Conservation (phyloP, 2,329 filamentous ascomycete species). For the Coleophoma crateriformis region DNA sequence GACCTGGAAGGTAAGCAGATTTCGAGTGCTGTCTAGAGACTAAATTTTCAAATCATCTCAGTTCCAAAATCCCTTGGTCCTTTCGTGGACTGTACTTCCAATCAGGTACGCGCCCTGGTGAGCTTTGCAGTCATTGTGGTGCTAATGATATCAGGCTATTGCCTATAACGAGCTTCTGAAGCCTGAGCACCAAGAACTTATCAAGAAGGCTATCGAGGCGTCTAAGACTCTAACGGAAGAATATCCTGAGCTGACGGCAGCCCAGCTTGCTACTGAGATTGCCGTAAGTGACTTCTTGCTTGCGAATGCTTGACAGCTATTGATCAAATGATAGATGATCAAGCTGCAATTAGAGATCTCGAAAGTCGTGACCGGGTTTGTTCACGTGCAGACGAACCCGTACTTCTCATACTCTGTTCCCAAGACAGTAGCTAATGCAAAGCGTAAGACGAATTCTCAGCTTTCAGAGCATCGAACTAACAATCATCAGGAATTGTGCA, state of each 20-base stretch:
- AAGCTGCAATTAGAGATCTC: slow-evolving; percentile 46
- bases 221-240: slow-evolving; percentile 25
- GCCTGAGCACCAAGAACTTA: slow-evolving; percentile 29
- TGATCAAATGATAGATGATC: slow-evolving; percentile 40
- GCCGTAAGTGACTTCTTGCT: slow-evolving; percentile 31
- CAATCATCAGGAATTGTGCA: slow-evolving; percentile 39
- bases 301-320: too few species aligned
- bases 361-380: slow-evolving; percentile 41
- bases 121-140: too few species aligned
- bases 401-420: slow-evolving; percentile 43
- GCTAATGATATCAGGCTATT: slow-evolving; percentile 34
- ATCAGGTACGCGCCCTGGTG: slow-evolving; percentile 33
- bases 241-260: slow-evolving; percentile 29
- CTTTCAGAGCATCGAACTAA: not conserved
- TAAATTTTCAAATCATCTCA: slow-evolving; percentile 11
- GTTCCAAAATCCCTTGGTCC: slow-evolving; percentile 39
- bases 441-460: slow-evolving; percentile 31
- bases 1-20: slow-evolving; percentile 35
- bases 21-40: not conserved
- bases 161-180: slow-evolving; percentile 40
- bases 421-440: slow-evolving; percentile 44
- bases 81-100: slow-evolving; percentile 48
- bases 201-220: slow-evolving; percentile 30
- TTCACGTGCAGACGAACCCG: slow-evolving; percentile 58
- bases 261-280: slow-evolving; percentile 50